Base-by-base conservation (phyloP, 129 eudicot species). In the carrot (Daucus carota) region DNA sequence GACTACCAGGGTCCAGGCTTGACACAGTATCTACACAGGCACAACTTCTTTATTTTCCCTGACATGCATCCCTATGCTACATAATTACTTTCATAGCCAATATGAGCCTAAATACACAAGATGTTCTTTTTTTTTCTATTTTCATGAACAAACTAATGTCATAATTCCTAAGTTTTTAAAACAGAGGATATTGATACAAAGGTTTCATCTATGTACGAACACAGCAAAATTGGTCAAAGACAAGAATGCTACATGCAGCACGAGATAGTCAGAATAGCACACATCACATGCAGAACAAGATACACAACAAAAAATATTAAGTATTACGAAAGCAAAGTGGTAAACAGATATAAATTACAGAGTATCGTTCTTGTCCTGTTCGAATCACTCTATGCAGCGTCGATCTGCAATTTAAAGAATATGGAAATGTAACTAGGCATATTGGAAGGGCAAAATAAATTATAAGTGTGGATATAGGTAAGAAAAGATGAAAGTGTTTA, bases 331-430 rank as follows among this genome's bases (percentile, higher is more conserved):
- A n/a, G 63, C n/a, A 54, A 24, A 54, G 20, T 54, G 62, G 62
- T 54, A 54, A 48, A 48, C 29, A 52, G 62, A n/a, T 26, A n/a
- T 33, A 57, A 45, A 69, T 81, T 92, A 92, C 97, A 73, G 96
- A 92, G 79, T 92, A 92, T 66, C 97, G 90, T 47, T 89, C 96
- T 79, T 82, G 82, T 77, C 90, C 90, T 0, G 85, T 86, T 68
- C 86, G 84, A 65, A 87, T 77, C 68, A 92, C 97, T 78, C 97
- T 81, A 83, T 92, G 97, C 79, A 92, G 73, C 41, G 97, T 92
- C 60, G 96, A 92, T 83, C 96, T 92, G 86, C 85, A 74, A 76
- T 33, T 8, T 12, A 32, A 65, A 24, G 29, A 48, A 48, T 16
- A 48, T 48, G 57, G 24, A 18, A 43, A 33, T 44, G 63, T 34